Evolutionary conservation across 2,329 filamentous ascomycete genomes (phyloP).

Genomic region (Drechslerella coelobrocha): DNA sequence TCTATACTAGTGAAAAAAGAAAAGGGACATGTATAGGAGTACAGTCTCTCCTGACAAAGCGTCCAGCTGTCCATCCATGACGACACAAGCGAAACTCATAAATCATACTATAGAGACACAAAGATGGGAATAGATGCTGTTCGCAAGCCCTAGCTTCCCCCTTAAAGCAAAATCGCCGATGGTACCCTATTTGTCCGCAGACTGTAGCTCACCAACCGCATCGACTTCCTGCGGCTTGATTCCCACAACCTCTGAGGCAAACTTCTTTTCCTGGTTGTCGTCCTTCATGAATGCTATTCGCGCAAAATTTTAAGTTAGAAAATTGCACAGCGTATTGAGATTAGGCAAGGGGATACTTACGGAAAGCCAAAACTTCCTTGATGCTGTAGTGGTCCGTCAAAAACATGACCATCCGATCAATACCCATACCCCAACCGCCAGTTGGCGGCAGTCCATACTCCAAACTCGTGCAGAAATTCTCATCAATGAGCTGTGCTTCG

Average conservation of each 20-base stretch:
- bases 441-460: conserved; percentile 93
- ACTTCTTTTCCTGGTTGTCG: conserved; percentile 66
- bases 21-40: no score
- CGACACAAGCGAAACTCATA: no score
- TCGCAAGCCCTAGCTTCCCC: no score
- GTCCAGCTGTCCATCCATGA: no score
- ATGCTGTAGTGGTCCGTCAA: conserved; percentile 94
- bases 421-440: conserved; percentile 94
- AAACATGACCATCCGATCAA: conserved; percentile 94
- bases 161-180: neutral
- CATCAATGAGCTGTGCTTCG: conserved; percentile 93
- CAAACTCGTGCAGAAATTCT: conserved; percentile 89
- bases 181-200: conserved; percentile 29
- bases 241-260: conserved; percentile 57
- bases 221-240: conserved; percentile 51
- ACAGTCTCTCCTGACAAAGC: no score
- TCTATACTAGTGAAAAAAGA: no score
- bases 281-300: conserved; percentile 84
- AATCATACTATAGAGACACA: no score
- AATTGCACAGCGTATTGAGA: neutral
- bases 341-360: conserved; percentile 45
- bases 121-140: no score
- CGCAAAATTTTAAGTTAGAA: conserved; percentile 1
- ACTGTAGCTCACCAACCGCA: conserved; percentile 32
- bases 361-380: conserved; percentile 94